Conservation (phyloP, 345 rosid genomes). For the Cardamine resedifolia region DNA sequence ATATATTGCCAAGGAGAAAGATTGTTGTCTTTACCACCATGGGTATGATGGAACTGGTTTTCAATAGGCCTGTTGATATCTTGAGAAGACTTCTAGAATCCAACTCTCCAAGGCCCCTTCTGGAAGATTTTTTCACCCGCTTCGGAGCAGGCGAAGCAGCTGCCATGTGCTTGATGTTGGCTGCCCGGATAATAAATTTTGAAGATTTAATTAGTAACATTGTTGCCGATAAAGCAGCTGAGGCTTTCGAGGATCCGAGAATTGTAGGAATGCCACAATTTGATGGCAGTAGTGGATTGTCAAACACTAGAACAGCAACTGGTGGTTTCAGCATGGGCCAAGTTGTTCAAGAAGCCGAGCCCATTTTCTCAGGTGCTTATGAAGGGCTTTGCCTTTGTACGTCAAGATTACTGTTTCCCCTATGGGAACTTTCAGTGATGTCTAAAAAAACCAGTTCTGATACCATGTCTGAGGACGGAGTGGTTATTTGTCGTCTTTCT, state of each 20-base stretch:
- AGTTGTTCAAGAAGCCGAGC: slow-evolving; percentile 97
- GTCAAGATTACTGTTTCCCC: slow-evolving; percentile 84
- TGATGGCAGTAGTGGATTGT: slow-evolving; percentile 74
- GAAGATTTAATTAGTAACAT: slow-evolving; percentile 71
- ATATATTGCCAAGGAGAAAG: slow-evolving; percentile 87
- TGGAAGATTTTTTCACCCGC: slow-evolving; percentile 92
- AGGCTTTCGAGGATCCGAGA: slow-evolving; percentile 95
- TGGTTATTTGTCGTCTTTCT: slow-evolving; percentile 76
- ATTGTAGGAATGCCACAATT: slow-evolving; percentile 94
- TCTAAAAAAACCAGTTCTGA: slow-evolving; percentile 55
- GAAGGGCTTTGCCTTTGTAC: slow-evolving; percentile 95
- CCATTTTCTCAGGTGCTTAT: slow-evolving; percentile 89
- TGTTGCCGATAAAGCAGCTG: slow-evolving; percentile 92
- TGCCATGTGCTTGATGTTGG: slow-evolving; percentile 96
- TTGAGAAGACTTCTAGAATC: slow-evolving; percentile 85
- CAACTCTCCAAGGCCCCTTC: slow-evolving; percentile 71
- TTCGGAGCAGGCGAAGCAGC: slow-evolving; percentile 99
- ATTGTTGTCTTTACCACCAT: slow-evolving; percentile 84
- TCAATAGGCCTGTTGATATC: slow-evolving; percentile 94
- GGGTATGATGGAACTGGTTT: slow-evolving; percentile 97
- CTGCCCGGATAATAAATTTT: slow-evolving; percentile 79
- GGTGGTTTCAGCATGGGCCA: slow-evolving; percentile 99
- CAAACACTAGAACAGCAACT: slow-evolving; percentile 76
- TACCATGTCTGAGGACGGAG: slow-evolving; percentile 51
- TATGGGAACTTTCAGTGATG: slow-evolving; percentile 94